phyloP scores from a whole-genome alignment of 1,139 yeast genomes.

The Blastobotrys serpentis region DNA sequence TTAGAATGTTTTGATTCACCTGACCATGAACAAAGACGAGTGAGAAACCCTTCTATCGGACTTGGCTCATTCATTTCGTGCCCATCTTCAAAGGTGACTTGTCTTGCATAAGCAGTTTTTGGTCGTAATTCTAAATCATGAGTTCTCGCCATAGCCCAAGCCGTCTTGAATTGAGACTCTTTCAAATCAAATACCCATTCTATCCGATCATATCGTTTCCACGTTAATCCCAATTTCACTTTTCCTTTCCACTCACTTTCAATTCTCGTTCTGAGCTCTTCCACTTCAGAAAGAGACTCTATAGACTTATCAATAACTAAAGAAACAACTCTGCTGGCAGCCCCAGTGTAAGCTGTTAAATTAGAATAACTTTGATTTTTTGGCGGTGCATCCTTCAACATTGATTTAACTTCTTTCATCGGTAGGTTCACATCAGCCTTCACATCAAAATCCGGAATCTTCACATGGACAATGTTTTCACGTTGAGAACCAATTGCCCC shows the following conservation, averaged over 20 bases:
- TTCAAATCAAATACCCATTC: constrained; percentile 69
- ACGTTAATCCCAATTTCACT: constrained; percentile 52
- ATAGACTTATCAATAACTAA: constrained; percentile 35
- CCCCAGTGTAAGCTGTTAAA: constrained; percentile 17
- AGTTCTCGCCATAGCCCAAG: constrained; percentile 45
- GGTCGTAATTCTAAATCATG: constrained; percentile 60
- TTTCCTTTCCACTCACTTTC: constrained; percentile 30
- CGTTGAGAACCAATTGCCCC: constrained; percentile 41
- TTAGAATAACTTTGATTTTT: constrained; percentile 16
- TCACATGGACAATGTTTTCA: constrained; percentile 38
- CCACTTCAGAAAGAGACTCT: constrained; percentile 30
- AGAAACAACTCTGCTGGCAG: constrained; percentile 28
- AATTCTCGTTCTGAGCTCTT: constrained; percentile 19
- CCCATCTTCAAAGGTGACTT: constrained; percentile 29
- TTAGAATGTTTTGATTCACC: constrained; percentile 46
- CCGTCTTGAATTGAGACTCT: constrained; percentile 47
- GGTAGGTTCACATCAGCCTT: constrained; percentile 43
- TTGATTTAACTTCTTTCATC: background rate
- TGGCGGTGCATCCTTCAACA: constrained; percentile 8
- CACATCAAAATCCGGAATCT: constrained; percentile 54
- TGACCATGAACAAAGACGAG: constrained; percentile 52
- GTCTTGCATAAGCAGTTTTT: constrained; percentile 47
- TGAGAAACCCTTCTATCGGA: constrained; percentile 75
- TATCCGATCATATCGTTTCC: constrained; percentile 67
- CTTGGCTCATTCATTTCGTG: constrained; percentile 50